These are phyloP conservation scores for Rubia tinctorum DNA, from an alignment of 305 asterid genomes.

Conservation along the genomic window DNA sequence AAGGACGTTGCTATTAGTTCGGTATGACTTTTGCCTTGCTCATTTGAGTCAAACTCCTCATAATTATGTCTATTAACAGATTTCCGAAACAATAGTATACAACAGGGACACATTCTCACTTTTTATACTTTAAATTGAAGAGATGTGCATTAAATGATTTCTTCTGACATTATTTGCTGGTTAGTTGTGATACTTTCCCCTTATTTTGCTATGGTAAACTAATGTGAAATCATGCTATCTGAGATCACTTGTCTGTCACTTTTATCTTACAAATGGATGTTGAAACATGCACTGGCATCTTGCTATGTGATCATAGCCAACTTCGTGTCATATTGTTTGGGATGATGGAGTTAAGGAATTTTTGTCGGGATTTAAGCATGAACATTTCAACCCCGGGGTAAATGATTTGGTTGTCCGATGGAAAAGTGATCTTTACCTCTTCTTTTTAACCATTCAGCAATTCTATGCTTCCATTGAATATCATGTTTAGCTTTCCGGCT, in stretches of 20 bases:
- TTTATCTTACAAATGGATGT: neutral
- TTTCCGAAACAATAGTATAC: neutral
- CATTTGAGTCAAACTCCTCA: neutral
- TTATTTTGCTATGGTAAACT: neutral
- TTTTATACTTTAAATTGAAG: neutral
- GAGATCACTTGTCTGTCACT: neutral
- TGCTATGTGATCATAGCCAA: neutral
- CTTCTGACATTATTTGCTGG: neutral
- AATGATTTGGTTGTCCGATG: neutral
- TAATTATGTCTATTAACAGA: neutral
- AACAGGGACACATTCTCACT: neutral
- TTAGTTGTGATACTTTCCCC: neutral
- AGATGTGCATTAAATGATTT: neutral
- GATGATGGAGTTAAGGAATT: neutral
- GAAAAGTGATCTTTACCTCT: neutral
- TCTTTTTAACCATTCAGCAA: neutral
- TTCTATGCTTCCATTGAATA: neutral
- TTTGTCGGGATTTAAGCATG: neutral
- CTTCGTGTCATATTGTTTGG: neutral
- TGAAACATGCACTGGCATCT: neutral
- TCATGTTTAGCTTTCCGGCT: neutral
- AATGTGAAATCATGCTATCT: neutral
- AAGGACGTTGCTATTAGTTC: slow-evolving; percentile 64
- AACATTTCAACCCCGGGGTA: neutral
- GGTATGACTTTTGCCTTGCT: slow-evolving; percentile 40